Conservation (phyloP, 2,329 filamentous ascomycete species). For the Monilinia vaccinii-corymbosi region DNA sequence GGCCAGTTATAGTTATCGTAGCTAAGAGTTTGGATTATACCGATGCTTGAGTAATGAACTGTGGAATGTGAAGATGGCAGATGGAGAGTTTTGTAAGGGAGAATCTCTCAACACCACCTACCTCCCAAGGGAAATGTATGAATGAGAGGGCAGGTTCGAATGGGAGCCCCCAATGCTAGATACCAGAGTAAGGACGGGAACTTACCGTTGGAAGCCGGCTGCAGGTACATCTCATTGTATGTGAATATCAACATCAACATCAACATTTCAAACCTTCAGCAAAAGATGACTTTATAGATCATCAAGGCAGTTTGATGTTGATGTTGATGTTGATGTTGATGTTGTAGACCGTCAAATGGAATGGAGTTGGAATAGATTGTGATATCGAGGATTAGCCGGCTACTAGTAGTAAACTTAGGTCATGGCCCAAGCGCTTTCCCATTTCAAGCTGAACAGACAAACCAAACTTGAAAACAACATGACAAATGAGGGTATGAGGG, state of each 20-base stretch:
- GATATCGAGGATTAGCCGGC: neutral
- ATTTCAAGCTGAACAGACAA: neutral
- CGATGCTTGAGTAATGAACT: neutral
- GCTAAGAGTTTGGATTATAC: neutral
- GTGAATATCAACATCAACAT: neutral
- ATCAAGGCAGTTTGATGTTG: neutral
- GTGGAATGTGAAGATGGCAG: neutral
- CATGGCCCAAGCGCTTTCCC: neutral
- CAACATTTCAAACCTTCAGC: neutral
- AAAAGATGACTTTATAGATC: neutral
- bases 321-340: neutral
- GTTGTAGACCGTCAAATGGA: too few relatives aligned
- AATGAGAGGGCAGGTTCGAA: neutral
- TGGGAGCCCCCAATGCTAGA: neutral
- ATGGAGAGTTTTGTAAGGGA: too few relatives aligned
- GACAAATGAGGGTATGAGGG: neutral
- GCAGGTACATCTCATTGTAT: neutral
- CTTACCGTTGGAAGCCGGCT: too few relatives aligned
- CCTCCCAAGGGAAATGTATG: neutral
- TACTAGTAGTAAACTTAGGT: neutral
- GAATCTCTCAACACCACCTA: neutral
- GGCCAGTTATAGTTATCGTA: too few relatives aligned
- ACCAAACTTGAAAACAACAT: too few relatives aligned
- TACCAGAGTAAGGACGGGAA: neutral
- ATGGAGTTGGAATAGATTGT: too few relatives aligned